Evolutionary conservation across 176 grass and related monocot species (phyloP).

Genomic region (Avena eriantha): DNA sequence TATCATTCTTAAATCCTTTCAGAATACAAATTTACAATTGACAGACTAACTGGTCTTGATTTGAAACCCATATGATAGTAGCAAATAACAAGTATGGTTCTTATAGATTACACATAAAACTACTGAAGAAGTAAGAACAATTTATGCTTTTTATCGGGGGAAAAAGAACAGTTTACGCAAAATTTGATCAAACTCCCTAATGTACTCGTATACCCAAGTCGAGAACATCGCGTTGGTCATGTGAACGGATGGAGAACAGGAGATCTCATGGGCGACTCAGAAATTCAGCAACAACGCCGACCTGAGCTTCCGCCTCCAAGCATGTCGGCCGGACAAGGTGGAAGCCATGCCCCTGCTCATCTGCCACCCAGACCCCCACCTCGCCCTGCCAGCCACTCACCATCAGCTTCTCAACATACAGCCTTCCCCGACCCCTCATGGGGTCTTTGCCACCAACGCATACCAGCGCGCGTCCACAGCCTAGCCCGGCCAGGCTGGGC

Average conservation of each 20-base stretch:
- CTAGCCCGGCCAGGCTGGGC: slow-evolving; percentile 41
- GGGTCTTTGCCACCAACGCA: slow-evolving; percentile 57
- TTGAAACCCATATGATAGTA: background rate
- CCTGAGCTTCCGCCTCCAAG: slow-evolving; percentile 32
- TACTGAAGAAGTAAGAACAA: background rate
- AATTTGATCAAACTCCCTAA: background rate
- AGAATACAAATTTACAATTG: background rate
- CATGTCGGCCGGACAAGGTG: slow-evolving; percentile 38
- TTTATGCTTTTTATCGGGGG: no score
- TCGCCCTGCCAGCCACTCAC: slow-evolving; percentile 53
- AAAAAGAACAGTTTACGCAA: background rate
- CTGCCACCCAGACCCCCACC: slow-evolving; percentile 57
- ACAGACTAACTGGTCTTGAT: background rate
- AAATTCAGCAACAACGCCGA: slow-evolving; percentile 45
- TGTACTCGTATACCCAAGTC: slow-evolving; percentile 17
- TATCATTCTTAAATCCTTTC: background rate
- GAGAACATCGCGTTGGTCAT: background rate
- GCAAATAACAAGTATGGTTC: background rate
- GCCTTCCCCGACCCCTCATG: slow-evolving; percentile 53
- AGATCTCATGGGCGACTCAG: slow-evolving; percentile 40
- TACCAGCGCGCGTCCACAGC: slow-evolving; percentile 55
- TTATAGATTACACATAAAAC: background rate
- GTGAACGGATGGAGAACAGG: background rate
- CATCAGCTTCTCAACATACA: slow-evolving; percentile 62
- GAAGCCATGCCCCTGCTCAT: slow-evolving; percentile 66